These are phyloP conservation scores for Scorias spongiosa DNA, from an alignment of 2,329 filamentous ascomycete species.

Conservation along the genomic window DNA sequence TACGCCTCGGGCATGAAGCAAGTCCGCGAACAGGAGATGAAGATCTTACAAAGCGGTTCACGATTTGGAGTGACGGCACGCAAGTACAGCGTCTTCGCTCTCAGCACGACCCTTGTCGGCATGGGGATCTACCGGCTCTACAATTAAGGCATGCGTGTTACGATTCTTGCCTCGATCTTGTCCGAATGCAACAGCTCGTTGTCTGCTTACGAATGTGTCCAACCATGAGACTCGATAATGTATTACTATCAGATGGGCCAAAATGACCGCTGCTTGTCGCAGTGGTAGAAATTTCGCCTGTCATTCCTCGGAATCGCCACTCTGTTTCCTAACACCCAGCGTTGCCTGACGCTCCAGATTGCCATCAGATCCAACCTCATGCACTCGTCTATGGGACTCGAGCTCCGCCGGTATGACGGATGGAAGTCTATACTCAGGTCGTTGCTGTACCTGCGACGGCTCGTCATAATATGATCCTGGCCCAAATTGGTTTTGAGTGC, in stretches of 20 bases:
- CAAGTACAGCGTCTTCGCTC: conserved; percentile 24
- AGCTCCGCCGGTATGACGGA: background rate
- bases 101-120: conserved; percentile 26
- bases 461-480: background rate
- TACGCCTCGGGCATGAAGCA: conserved; percentile 32
- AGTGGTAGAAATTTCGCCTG: too few species aligned
- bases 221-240: too few species aligned
- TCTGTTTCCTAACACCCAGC: too few species aligned
- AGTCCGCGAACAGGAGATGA: conserved; percentile 24
- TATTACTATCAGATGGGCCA: too few species aligned
- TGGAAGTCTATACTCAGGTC: background rate
- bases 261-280: too few species aligned
- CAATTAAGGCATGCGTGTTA: background rate
- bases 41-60: conserved; percentile 26
- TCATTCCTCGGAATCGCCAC: too few species aligned
- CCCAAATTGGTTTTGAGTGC: background rate
- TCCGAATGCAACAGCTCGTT: too few species aligned
- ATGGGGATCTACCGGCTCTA: conserved; percentile 29
- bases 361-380: background rate
- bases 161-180: too few species aligned
- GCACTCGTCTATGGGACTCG: background rate
- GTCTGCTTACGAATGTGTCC: too few species aligned
- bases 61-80: conserved; percentile 27
- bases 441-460: background rate
- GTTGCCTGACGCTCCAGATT: too few species aligned